A percentile compares a stretch with the other conserved stretches of the same genome.
phyloP scores from a whole-genome alignment of 768 basidiomycete species.

The Leccinum arenicola region DNA sequence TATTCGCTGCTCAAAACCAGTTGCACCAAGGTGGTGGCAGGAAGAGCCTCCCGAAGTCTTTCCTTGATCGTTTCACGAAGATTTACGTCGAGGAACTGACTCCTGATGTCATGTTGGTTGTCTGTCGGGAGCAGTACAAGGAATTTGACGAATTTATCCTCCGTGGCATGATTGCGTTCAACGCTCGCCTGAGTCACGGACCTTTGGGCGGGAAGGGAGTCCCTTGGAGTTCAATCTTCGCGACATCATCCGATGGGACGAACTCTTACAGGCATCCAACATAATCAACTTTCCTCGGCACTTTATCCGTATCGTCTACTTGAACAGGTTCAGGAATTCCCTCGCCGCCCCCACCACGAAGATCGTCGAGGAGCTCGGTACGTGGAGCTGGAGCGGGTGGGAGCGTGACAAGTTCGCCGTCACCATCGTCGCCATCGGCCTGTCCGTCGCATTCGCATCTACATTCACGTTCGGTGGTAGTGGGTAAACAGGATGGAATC shows the following conservation, averaged over 20 bases:
- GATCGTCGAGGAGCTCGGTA: constrained; percentile 12
- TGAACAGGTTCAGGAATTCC: too few relatives aligned
- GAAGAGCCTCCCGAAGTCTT: constrained; percentile 96
- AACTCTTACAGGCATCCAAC: too few relatives aligned
- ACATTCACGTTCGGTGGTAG: neutral
- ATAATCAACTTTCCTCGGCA: too few relatives aligned
- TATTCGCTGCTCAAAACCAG: constrained; percentile 98
- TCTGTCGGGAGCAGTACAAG: too few relatives aligned
- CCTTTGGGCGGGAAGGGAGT: too few relatives aligned
- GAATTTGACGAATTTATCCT: too few relatives aligned
- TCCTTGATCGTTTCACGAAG: constrained; percentile 97
- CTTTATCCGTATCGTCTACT: too few relatives aligned
- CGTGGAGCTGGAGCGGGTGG: constrained; percentile 10
- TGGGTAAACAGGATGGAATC: constrained; percentile 6
- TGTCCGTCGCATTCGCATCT: neutral
- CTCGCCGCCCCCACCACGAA: constrained; percentile 28
- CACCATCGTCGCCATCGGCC: neutral
- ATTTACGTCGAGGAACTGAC: constrained; percentile 85
- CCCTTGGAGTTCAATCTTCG: too few relatives aligned
- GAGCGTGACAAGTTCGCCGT: constrained; percentile 8
- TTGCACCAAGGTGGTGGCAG: constrained; percentile 93
- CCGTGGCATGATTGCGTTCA: too few relatives aligned
- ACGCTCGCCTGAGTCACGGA: too few relatives aligned
- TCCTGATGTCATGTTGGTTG: too few relatives aligned
- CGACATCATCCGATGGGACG: too few relatives aligned